Conservation (phyloP, 306 rosid genomes). For the Cucurbita pepo region DNA sequence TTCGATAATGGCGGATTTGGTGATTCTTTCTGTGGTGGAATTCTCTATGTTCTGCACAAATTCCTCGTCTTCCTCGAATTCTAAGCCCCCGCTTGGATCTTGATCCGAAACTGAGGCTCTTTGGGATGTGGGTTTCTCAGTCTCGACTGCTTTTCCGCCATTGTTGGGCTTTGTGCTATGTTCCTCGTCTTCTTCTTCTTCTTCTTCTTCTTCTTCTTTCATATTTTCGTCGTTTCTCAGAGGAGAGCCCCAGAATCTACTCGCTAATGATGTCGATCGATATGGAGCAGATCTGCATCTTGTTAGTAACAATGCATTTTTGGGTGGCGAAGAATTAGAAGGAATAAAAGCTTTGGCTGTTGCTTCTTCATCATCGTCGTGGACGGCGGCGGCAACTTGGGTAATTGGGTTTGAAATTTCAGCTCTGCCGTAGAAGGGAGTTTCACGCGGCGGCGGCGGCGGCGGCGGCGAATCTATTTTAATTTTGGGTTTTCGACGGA, state of each 20-base stretch:
- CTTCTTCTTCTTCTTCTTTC: neutral
- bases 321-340: conserved; percentile 30
- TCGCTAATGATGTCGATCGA: conserved; percentile 67
- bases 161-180: neutral
- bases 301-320: conserved; percentile 55
- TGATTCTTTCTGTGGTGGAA: conserved; percentile 14
- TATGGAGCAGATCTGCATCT: conserved; percentile 80
- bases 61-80: conserved; percentile 7
- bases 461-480: conserved; percentile 11
- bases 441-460: conserved; percentile 10
- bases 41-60: neutral
- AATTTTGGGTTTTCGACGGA: conserved; percentile 16
- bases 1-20: conserved; percentile 11
- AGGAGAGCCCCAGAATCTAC: conserved; percentile 69
- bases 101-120: conserved; percentile 23
- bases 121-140: conserved; percentile 12
- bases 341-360: conserved; percentile 4
- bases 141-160: neutral
- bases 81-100: conserved; percentile 11
- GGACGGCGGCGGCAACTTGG: neutral
- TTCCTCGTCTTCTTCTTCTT: conserved; percentile 9
- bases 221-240: conserved; percentile 14
- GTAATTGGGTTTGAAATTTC: conserved; percentile 17
- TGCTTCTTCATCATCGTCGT: conserved; percentile 9
- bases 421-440: conserved; percentile 5